Base-by-base conservation (phyloP, 2,329 filamentous ascomycete genomes). In the Fusarium tanahbumbuense region DNA sequence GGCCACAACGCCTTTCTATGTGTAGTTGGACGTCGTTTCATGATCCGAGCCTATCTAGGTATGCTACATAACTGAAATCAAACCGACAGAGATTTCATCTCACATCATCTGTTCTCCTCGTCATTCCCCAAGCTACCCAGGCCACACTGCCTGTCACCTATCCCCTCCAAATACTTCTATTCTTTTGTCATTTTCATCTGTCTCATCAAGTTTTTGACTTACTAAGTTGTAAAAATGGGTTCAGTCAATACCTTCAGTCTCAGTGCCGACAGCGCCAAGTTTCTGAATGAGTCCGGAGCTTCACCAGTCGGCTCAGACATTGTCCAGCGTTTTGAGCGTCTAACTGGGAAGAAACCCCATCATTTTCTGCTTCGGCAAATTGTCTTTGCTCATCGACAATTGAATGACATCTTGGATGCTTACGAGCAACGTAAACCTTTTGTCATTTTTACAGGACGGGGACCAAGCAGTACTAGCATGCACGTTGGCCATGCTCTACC, bases 391-490 rank as follows among this genome's bases (percentile, higher is more conserved):
- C 53, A 56, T 48, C 42, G 53, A 8, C 53, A 56, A 11, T 22
- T 56, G 42, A n/a, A 47, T 47, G 53, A 56, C 13, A 56, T 48
- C 23, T 48, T 56, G 53, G 42, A 56, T 40, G 53, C 53, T 22
- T 56, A 56, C 15, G 53, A 56, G 42, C 53, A 30, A 47, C 42
- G 13, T 48, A 42, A 56, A 13, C 53, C 53, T 5, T 56, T 56
- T 40, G 22, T 56, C 18, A 47, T 56, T 13, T 56, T 56, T 15
- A 56, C 53, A n/a, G 53, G 53, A 56, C 42, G 53, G 40, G 53
- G 53, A 13, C 53, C 53, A 28, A 56, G 53, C 42, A 56, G 53
- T 48, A 56, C 53, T 40, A 56, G 53, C 30, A 56, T 56, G 53
- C 53, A 56, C 23, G 42, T 56, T 30, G 53, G 53, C 28, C 53